Base-by-base conservation (phyloP, 768 basidiomycete species). In the Amylocystis lapponica region DNA sequence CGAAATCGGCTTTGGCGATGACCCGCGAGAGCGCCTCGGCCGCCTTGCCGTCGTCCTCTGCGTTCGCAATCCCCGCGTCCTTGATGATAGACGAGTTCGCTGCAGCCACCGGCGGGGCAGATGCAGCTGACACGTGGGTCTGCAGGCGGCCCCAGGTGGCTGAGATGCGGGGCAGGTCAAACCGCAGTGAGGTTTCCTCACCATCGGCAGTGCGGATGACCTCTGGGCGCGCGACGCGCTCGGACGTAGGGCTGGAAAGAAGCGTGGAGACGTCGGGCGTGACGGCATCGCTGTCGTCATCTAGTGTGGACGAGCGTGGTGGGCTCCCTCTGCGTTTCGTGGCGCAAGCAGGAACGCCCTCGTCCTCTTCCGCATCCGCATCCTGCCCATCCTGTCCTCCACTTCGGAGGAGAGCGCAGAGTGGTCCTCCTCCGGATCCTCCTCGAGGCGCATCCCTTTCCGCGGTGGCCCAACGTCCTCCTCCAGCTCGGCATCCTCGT, bases 1-100 rank as follows among this genome's bases (percentile, higher is more conserved):
- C 73, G 53, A 99, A 98, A 64, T 99, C 94, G 2, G 63, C 59
- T 66, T 98, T 98, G 32, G 79, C 74, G 21, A 99, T 93, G 26
- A 91, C 80, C 13, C 94, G 78, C 10, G 87, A 75, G 2, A 99
- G 77, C 0, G 82, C 81, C 37, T 76, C 76, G 17, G 76, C 73
- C 0, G 78, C 86, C 11, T 69, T 74, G 12, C 65, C 70, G 12
- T 74, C 68, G 38, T 83, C 76, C 25, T 77, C 69, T 8, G 70
- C 69, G 9, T 59, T 62, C 16, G 48, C 17, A 22, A 65, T 36
- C 2, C 63, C 59, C 3, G 56, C 58, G 19, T 36, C 43, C 29
- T 30, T 30, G 10, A 30, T 9, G 29, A 30, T n/a, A 9, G 10
- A 9, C 29, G 29, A 9, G 29, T 30, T n/a, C 29, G 9, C 29